Base-by-base conservation (phyloP, 805 yeast species). In the Saccharomycopsis javanensis region DNA sequence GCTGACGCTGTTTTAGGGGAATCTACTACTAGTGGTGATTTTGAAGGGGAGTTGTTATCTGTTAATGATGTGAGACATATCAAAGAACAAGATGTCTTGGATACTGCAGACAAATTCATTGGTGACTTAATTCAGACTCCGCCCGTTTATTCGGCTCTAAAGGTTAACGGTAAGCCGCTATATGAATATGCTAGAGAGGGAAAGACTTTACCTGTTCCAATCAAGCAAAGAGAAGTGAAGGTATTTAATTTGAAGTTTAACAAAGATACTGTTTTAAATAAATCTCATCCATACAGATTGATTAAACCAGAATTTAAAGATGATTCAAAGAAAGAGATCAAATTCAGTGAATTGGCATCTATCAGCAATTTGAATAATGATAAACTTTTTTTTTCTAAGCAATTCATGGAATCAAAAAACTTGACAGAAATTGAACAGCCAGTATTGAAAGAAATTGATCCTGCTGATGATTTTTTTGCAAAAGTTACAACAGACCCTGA, bases 161-260 rank as follows among this genome's bases (percentile, higher is more conserved):
- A 92, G 67, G 86, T 95, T 83, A 84, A 89, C 66, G 99, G 99
- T 16, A 89, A 84, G 71, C 95, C 96, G 3, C 72, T 95, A 52
- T 90, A 95, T 67, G 96, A 92, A 65, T 94, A 94, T 68, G 99
- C 99, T 1, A 77, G 99, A 61, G 80, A 86, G 61, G 95, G 95
- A 0, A 73, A 79, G 27, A 92, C 96, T 0, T 75, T 94, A 20
- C 99, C 99, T 0, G 78, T 80, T 53, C 79, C 85, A n/a, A 88
- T 95, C 55, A 82, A 86, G 64, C 79, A 87, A 1, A 77, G 99
- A 63, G 80, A 81, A 30, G 89, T 89, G 13, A 76, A 74, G 31
- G 78, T 94, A 2, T 70, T 73, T 62, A 78, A 76, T 37, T 65
- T 89, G 46, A 74, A 75, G 10, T 70, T 91, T 0, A 74, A 72